Percentiles rank a stretch among this genome's conserved stretches.
These are phyloP conservation scores for Vanrija pseudolonga DNA, from an alignment of 1,284 basidiomycete species.

Conservation along the genomic window DNA sequence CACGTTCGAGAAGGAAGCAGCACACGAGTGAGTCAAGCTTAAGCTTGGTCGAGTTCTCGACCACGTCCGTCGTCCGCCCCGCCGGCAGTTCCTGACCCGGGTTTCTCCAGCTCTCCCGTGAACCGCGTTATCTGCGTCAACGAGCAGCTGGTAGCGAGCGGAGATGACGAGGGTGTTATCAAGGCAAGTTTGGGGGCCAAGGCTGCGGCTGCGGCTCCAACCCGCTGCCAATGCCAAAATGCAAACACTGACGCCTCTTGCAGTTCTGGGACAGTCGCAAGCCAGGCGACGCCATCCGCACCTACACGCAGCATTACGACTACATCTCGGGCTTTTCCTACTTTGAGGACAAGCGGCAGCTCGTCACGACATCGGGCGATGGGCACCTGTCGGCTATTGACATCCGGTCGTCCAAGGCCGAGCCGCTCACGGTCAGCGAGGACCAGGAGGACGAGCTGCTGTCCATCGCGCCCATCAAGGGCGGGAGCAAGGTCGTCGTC, in stretches of 20 bases:
- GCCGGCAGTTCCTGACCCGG: constrained; percentile 1
- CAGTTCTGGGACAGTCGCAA: constrained; percentile 86
- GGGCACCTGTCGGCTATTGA: constrained; percentile 88
- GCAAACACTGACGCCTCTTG: neutral
- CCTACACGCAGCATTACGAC: constrained; percentile 86
- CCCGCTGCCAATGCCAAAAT: too few relatives aligned
- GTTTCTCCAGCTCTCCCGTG: constrained; percentile 64
- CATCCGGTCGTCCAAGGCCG: constrained; percentile 67
- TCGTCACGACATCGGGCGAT: constrained; percentile 87
- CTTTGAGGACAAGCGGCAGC: constrained; percentile 75
- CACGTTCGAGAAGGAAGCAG: neutral
- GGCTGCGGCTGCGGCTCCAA: neutral
- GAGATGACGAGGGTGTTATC: constrained; percentile 90
- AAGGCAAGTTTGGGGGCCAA: constrained; percentile 59
- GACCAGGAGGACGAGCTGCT: constrained; percentile 95
- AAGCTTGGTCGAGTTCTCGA: neutral
- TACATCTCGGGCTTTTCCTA: constrained; percentile 93
- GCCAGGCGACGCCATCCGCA: constrained; percentile 57
- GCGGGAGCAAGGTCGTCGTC: constrained; percentile 75
- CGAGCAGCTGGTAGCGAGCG: constrained; percentile 70
- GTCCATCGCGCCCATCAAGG: constrained; percentile 76
- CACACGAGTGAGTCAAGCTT: constrained; percentile 4
- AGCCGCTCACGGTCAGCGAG: constrained; percentile 75
- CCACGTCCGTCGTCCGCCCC: too few relatives aligned
- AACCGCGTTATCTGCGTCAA: constrained; percentile 72